Percentiles rank a stretch among this genome's conserved stretches.
These are phyloP conservation scores for Obba rivulosa DNA, from an alignment of 768 basidiomycete species.

Conservation along the genomic window DNA sequence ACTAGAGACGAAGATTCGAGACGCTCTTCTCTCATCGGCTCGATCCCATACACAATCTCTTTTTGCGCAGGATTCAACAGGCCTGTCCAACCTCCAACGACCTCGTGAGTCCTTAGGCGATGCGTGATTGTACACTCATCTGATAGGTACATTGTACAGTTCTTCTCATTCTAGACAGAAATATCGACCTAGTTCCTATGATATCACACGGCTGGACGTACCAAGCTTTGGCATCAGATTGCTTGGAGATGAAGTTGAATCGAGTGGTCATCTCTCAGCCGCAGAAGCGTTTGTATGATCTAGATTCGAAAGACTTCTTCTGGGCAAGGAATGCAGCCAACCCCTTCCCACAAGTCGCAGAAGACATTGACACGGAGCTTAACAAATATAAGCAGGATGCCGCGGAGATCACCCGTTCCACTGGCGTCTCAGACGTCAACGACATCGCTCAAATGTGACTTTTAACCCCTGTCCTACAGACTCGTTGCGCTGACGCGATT, in stretches of 20 bases:
- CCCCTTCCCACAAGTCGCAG: conserved; percentile 97
- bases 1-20: conserved; percentile 86
- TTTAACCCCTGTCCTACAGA: not conserved
- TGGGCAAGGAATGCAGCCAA: conserved; percentile 96
- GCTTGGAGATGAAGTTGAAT: conserved; percentile 94
- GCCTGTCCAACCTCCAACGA: conserved; percentile 80
- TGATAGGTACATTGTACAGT: conserved; percentile 44
- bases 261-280: conserved; percentile 79
- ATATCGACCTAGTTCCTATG: conserved; percentile 91
- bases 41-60: conserved; percentile 57
- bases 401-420: conserved; percentile 92
- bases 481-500: conserved; percentile 3
- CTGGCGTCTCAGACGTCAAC: conserved; percentile 92
- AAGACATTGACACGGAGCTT: conserved; percentile 90
- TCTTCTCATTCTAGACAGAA: conserved; percentile 89
- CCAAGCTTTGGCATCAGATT: conserved; percentile 96
- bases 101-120: conserved; percentile 56
- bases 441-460: conserved; percentile 91
- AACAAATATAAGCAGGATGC: conserved; percentile 94
- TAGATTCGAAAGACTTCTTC: conserved; percentile 98
- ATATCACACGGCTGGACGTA: conserved; percentile 98
- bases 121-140: not conserved
- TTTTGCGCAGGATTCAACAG: conserved; percentile 77
- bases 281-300: conserved; percentile 84
- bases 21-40: conserved; percentile 69